Evolutionary conservation across 306 rosid genomes (phyloP).

Genomic region (Castanea crenata): DNA sequence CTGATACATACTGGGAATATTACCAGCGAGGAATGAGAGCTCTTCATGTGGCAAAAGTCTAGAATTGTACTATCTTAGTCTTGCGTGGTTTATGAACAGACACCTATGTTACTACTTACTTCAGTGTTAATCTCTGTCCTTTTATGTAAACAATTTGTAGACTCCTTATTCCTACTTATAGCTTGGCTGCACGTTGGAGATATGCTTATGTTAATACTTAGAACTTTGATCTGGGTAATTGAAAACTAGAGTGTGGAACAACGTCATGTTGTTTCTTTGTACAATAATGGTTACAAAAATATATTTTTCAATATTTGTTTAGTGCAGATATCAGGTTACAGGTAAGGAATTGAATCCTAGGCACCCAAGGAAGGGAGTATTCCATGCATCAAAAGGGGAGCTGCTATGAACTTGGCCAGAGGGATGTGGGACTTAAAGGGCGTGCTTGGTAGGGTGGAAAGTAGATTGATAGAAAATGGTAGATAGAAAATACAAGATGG

Average conservation of each 20-base stretch:
- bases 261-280: neutral
- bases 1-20: constrained; percentile 15
- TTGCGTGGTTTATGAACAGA: neutral
- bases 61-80: neutral
- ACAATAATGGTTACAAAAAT: neutral
- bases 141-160: neutral
- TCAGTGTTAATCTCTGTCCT: neutral
- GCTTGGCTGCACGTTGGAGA: neutral
- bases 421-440: no score
- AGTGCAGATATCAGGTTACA: no score
- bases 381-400: no score
- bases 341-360: no score
- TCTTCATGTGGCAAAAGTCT: constrained; percentile 28
- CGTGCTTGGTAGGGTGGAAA: no score
- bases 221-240: neutral
- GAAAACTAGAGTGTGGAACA: neutral
- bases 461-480: no score
- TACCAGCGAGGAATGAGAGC: constrained; percentile 43
- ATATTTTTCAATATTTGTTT: neutral
- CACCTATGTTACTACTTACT: neutral
- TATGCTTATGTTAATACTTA: neutral
- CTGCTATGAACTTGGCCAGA: no score
- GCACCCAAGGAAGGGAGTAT: no score
- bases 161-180: neutral
- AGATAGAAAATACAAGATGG: no score